Conservation (phyloP, 2,329 filamentous ascomycete species). For the Verticillium klebahnii region DNA sequence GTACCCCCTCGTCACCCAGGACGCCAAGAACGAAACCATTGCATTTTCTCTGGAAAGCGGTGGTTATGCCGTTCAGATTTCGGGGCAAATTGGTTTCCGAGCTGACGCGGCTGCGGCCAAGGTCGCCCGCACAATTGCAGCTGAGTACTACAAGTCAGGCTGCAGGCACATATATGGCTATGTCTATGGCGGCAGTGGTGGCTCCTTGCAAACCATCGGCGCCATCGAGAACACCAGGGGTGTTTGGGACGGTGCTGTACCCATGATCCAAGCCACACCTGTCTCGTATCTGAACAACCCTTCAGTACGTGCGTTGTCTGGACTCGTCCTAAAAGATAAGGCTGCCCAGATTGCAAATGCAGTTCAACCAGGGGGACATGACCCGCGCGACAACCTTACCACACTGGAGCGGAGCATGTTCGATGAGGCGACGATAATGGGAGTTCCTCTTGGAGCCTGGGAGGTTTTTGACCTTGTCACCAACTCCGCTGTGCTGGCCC, state of each 20-base stretch:
- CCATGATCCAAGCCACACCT: constrained; percentile 14
- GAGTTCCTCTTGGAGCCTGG: constrained; percentile 4
- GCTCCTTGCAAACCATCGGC: constrained; percentile 15
- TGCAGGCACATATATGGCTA: constrained; percentile 14
- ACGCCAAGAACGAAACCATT: constrained; percentile 8
- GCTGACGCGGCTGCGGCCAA: constrained; percentile 17
- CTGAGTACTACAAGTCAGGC: constrained; percentile 8
- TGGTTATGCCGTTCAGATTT: constrained; percentile 14
- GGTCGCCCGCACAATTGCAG: constrained; percentile 11
- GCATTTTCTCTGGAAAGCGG: constrained; percentile 13
- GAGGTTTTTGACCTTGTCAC: constrained; percentile 7
- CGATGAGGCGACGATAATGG: constrained; percentile 5
- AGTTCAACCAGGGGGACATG: constrained; percentile 7
- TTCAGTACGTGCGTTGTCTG: constrained; percentile 9
- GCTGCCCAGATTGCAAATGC: constrained; percentile 3
- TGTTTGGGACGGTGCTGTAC: constrained; percentile 17
- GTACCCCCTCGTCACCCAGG: constrained; percentile 12
- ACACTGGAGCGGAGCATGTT: constrained; percentile 2
- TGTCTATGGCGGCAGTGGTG: constrained; percentile 18
- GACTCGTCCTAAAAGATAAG: constrained; percentile 4
- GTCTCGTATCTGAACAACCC: constrained; percentile 13
- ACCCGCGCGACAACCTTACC: background rate
- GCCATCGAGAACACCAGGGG: constrained; percentile 14
- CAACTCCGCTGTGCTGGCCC: background rate
- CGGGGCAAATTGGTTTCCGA: constrained; percentile 11